Conservation (phyloP, 345 rosid species). For the Ailanthus altissimus region DNA sequence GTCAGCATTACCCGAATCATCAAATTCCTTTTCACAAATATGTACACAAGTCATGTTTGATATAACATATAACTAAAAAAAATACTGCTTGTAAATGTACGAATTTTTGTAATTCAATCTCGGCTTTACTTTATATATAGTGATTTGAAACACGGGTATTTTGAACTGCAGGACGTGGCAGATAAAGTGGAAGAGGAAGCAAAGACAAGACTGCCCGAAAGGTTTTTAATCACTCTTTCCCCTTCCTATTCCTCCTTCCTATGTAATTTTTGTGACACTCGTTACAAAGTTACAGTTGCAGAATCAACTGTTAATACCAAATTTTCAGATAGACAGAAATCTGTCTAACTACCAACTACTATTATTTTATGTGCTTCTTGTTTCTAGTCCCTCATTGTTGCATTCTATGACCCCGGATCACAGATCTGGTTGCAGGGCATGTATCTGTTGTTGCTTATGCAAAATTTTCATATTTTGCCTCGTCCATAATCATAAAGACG, state of each 20-base stretch:
- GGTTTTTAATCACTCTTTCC: not conserved
- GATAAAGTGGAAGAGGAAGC: not conserved
- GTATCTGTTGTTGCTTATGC: not conserved
- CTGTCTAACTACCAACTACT: constrained; percentile 1
- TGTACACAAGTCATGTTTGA: not conserved
- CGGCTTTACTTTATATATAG: not conserved
- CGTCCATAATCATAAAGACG: not conserved
- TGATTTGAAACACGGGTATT: not conserved
- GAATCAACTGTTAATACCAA: constrained; percentile 19
- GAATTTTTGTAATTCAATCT: not conserved
- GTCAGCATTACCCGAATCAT: not conserved
- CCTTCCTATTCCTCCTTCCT: not conserved
- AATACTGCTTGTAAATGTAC: not conserved
- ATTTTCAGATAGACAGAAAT: not conserved
- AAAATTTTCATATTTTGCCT: not conserved
- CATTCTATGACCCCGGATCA: not conserved
- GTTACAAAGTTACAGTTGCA: not conserved
- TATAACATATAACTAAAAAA: not conserved
- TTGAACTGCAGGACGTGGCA: constrained; percentile 24
- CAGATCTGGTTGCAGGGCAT: constrained; percentile 7
- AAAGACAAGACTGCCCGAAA: not conserved
- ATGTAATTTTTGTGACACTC: not conserved
- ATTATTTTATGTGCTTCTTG: not conserved
- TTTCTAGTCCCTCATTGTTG: not conserved
- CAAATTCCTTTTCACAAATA: not conserved